Evolutionary conservation across 1,284 basidiomycete genomes (phyloP), one percentile per base, ranked within the genome.

Genomic region (Microbotryum violaceum): DNA sequence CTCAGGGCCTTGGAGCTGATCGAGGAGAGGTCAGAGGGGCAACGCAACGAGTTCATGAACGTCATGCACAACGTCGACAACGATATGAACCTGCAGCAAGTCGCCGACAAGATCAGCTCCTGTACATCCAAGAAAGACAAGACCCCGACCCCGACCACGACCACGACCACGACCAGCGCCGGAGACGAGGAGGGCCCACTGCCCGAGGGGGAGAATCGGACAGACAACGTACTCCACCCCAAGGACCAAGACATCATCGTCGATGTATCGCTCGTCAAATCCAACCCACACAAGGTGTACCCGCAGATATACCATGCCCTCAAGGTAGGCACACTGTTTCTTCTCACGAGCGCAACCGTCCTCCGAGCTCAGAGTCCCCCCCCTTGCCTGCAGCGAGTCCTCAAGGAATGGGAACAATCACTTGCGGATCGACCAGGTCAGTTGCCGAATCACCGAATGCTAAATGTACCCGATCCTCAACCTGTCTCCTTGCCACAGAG

Each of bases 301-400:
- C 96, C 96, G 1, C 81, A 97, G 72, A 96, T 99, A 63, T 99
- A 98, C 75, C 93, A 94, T 75, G 91, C 92, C 2, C 79, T 98
- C 65, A 98, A 98, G 73, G 78, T 78, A 57, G 45, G 75, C 56
- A 5, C 8, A 7, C 7, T 10, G 9, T 31, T 37, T n/a, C 9
- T n/a, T 20, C 31, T 42, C n/a, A 18, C 47, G 3, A 57, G n/a
- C n/a, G 14, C 37, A 12, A 42, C 14, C 18, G 9, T 31, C 16
- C 25, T 33, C n/a, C n/a, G 25, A 31, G 23, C 51, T 25, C 33
- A 29, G 16, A 31, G 46, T 25, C 31, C 42, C 9, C 27, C 27
- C 37, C n/a, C n/a, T 8, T 21, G 16, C n/a, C 25, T 47, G 23
- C 62, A 78, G 80, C 81, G 85, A 56, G 85, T 88, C 1, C 79